Percentiles rank a stretch among this genome's conserved stretches.
These are phyloP conservation scores for Leavenworthia alabamica DNA, from an alignment of 345 rosid genomes.

Conservation along the genomic window DNA sequence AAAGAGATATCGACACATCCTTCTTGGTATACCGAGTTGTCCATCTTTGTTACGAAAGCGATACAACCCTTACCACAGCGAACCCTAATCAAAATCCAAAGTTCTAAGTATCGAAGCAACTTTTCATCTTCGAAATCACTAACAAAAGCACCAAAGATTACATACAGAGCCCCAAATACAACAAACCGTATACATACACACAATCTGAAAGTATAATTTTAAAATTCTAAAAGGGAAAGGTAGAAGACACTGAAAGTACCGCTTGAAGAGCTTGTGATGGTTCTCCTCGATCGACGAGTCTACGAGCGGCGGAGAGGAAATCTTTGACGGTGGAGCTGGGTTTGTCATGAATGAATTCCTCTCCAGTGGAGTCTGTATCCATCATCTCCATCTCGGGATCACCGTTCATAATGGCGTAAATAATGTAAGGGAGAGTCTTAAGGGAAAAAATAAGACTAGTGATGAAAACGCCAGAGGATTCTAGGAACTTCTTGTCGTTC, in stretches of 20 bases:
- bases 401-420: conserved; percentile 43
- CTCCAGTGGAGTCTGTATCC: conserved; percentile 35
- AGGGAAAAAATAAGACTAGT: not conserved
- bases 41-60: not conserved
- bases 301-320: conserved; percentile 61
- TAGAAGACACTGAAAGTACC: conserved; percentile 33
- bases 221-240: not conserved
- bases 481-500: conserved; percentile 8
- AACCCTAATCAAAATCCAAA: conserved; percentile 6
- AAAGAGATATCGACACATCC: too few species aligned
- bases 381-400: conserved; percentile 38
- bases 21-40: not conserved
- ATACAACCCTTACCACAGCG: not conserved
- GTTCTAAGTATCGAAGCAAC: not conserved
- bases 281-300: conserved; percentile 63
- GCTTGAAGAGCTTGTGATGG: conserved; percentile 89
- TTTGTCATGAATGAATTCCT: conserved; percentile 14
- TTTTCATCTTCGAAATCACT: not conserved
- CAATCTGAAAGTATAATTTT: not conserved
- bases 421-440: conserved; percentile 13
- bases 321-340: conserved; percentile 31
- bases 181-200: not conserved
- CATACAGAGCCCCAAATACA: not conserved
- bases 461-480: conserved; percentile 8
- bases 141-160: not conserved